A percentile compares a stretch with the other conserved stretches of the same genome.
Evolutionary conservation across 495 filamentous ascomycete species (phyloP).

Genomic region (Pseudoneurospora amorphoporcata): DNA sequence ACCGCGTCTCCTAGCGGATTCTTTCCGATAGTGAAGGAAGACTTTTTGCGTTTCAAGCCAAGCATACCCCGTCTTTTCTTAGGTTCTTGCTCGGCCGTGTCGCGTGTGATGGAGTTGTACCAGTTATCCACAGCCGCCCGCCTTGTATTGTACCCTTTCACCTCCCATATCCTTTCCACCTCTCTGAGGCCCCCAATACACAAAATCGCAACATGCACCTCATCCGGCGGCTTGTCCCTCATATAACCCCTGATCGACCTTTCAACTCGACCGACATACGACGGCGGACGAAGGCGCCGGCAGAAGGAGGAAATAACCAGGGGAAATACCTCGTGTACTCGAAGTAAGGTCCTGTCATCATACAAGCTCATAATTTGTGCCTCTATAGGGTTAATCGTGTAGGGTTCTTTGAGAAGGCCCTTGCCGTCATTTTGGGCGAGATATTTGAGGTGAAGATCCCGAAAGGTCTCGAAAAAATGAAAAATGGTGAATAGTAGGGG

Average conservation of each 20-base stretch:
- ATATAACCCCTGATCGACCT: slow-evolving; percentile 47
- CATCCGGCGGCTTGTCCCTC: slow-evolving; percentile 43
- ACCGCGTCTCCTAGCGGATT: slow-evolving; percentile 1
- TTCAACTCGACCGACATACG: slow-evolving; percentile 46
- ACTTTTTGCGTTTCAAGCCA: slow-evolving; percentile 41
- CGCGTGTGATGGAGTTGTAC: slow-evolving; percentile 37
- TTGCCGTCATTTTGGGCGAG: slow-evolving; percentile 32
- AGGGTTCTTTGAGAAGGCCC: slow-evolving; percentile 27
- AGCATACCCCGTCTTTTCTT: slow-evolving; percentile 39
- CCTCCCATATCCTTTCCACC: slow-evolving; percentile 47
- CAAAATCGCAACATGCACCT: slow-evolving; percentile 44
- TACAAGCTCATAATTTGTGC: slow-evolving; percentile 45
- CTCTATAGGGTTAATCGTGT: slow-evolving; percentile 44
- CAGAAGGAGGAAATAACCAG: slow-evolving; percentile 46
- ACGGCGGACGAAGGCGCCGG: slow-evolving; percentile 43
- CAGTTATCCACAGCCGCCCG: slow-evolving; percentile 42
- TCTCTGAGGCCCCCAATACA: slow-evolving; percentile 45
- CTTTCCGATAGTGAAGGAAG: slow-evolving; percentile 19
- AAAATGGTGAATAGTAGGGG: slow-evolving; percentile 46
- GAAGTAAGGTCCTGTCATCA: slow-evolving; percentile 43
- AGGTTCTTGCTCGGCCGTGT: slow-evolving; percentile 27
- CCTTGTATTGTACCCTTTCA: slow-evolving; percentile 46
- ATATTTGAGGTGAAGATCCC: slow-evolving; percentile 42
- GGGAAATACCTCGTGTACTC: slow-evolving; percentile 46
- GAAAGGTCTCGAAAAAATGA: slow-evolving; percentile 50